Percentiles rank a stretch among this genome's conserved stretches.
Conservation (phyloP, 352 stramenopile species). For the Pythium scleroteichum region DNA sequence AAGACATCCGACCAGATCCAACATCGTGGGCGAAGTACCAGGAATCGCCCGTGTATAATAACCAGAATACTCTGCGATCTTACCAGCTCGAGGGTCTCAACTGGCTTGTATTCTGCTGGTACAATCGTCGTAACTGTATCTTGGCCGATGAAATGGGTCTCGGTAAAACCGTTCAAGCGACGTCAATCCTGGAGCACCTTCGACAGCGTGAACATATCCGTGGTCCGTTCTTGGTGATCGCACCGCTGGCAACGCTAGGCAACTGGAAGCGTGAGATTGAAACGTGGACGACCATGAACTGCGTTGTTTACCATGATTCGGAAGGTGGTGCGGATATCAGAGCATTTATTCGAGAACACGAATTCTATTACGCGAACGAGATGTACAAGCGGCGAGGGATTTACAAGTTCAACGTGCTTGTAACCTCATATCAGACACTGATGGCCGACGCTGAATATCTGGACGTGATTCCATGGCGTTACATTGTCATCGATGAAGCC, state of each 20-base stretch:
- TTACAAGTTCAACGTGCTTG: conserved; percentile 96
- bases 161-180: conserved; percentile 91
- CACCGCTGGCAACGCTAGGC: conserved; percentile 96
- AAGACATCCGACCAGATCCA: conserved; percentile 79
- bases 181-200: conserved; percentile 95
- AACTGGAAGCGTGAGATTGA: conserved; percentile 99
- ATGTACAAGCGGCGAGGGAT: conserved; percentile 68
- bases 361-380: conserved; percentile 95
- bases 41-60: conserved; percentile 89
- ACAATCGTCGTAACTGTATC: conserved; percentile 95
- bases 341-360: conserved; percentile 93
- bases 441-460: conserved; percentile 94
- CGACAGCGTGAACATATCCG: conserved; percentile 89
- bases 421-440: conserved; percentile 97
- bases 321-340: conserved; percentile 90
- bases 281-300: conserved; percentile 99
- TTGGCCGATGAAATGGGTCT: conserved; percentile 89
- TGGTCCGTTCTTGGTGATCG: conserved; percentile 98
- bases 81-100: conserved; percentile 99
- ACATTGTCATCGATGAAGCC: conserved; percentile 98
- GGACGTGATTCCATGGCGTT: conserved; percentile 94
- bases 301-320: conserved; percentile 98
- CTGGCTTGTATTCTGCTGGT: conserved; percentile 98
- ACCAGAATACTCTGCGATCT: conserved; percentile 93
- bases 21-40: conserved; percentile 87